phyloP scores from a whole-genome alignment of 2,329 filamentous ascomycete genomes.

The Talaromyces sp. region DNA sequence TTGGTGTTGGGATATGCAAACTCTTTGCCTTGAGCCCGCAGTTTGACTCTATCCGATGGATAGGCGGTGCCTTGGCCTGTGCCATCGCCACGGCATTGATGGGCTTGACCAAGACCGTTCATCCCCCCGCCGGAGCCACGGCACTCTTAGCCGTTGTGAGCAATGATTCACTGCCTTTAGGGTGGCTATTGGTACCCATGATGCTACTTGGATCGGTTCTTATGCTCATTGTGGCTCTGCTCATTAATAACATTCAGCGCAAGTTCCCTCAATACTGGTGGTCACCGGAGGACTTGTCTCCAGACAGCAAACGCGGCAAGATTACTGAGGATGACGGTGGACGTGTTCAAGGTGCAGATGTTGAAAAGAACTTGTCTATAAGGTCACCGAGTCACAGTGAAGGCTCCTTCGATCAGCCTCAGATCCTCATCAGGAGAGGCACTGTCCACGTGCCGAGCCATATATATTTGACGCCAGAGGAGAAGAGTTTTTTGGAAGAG shows the following conservation, averaged over 20 bases:
- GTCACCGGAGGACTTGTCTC: slow-evolving; percentile 33
- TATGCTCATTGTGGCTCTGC: slow-evolving; percentile 61
- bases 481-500: slow-evolving; percentile 31
- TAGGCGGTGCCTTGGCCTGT: slow-evolving; percentile 64
- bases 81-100: slow-evolving; percentile 62
- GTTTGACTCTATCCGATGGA: slow-evolving; percentile 56
- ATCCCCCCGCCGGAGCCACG: slow-evolving; percentile 72
- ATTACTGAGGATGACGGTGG: not conserved
- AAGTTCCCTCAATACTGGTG: slow-evolving; percentile 69
- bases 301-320: slow-evolving; percentile 2
- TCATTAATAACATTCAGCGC: slow-evolving; percentile 68
- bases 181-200: slow-evolving; percentile 67
- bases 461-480: slow-evolving; percentile 32
- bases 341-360: not conserved
- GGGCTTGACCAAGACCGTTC: slow-evolving; percentile 67
- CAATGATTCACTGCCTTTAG: slow-evolving; percentile 52
- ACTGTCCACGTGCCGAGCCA: slow-evolving; percentile 33
- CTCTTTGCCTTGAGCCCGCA: slow-evolving; percentile 56
- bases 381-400: not conserved
- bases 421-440: slow-evolving; percentile 31
- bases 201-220: slow-evolving; percentile 59
- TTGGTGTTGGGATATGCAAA: slow-evolving; percentile 63
- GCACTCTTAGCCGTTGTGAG: slow-evolving; percentile 66
- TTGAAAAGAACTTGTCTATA: slow-evolving; percentile 5
- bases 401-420: slow-evolving; percentile 23